These are phyloP conservation scores for Gossypium sturtianum DNA, from an alignment of 345 rosid genomes.

Conservation along the genomic window DNA sequence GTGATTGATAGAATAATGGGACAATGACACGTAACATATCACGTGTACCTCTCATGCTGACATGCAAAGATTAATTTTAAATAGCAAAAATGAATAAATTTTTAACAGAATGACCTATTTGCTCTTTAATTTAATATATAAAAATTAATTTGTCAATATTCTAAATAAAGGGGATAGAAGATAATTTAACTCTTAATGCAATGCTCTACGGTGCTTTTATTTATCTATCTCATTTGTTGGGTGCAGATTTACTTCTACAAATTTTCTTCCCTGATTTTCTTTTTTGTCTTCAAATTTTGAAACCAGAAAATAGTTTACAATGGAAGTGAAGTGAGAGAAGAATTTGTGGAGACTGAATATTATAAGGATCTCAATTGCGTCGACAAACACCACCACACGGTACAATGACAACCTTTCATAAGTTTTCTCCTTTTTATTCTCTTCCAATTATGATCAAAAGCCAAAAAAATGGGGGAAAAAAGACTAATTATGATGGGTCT, in stretches of 20 bases:
- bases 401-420: conserved; percentile 5
- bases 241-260: no score
- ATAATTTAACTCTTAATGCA: no score
- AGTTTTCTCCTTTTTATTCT: background rate
- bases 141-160: no score
- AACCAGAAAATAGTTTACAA: conserved; percentile 31
- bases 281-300: background rate
- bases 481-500: background rate
- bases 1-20: fast-evolving
- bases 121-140: no score
- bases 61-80: no score
- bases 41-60: no score
- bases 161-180: no score
- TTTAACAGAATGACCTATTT: no score
- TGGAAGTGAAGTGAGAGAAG: conserved; percentile 36
- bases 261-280: background rate
- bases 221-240: no score
- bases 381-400: conserved; percentile 66
- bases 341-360: conserved; percentile 59
- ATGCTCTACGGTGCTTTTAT: no score
- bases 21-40: fast-evolving
- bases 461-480: background rate
- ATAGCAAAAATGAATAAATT: no score
- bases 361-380: conserved; percentile 52
- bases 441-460: background rate